Conservation (phyloP, 2,329 filamentous ascomycete genomes). For the Beauveria caledonica region DNA sequence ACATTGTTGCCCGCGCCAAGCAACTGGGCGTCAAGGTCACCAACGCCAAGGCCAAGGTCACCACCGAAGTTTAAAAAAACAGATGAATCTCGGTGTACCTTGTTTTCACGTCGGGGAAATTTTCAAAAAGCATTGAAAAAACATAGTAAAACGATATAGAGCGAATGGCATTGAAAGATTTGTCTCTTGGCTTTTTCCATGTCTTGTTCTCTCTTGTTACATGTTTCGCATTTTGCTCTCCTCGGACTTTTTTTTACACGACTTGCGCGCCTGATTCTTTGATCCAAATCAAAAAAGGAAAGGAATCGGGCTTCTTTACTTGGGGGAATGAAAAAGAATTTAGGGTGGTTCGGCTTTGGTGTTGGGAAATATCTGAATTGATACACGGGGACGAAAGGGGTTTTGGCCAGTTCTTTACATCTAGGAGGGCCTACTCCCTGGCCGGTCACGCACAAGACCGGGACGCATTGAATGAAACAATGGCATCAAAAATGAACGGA, state of each 20-base stretch:
- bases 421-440: no score
- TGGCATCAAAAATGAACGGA: no score
- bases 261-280: conserved; percentile 2
- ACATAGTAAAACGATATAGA: conserved; percentile 6
- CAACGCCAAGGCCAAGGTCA: conserved; percentile 98
- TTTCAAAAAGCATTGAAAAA: conserved; percentile 3
- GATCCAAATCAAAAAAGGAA: not conserved
- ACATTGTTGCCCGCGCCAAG: conserved; percentile 96
- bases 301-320: not conserved
- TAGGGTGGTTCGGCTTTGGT: not conserved
- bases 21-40: conserved; percentile 99
- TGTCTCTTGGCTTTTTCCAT: not conserved
- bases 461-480: no score
- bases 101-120: not conserved
- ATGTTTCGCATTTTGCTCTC: not conserved
- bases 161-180: conserved; percentile 4
- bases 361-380: not conserved
- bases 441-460: no score
- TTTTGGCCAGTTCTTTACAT: no score
- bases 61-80: conserved; percentile 74
- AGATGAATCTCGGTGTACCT: not conserved
- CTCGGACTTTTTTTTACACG: no score
- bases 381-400: no score
- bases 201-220: not conserved
- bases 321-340: not conserved